These are phyloP conservation scores for Didymosphaeria variabile DNA, from an alignment of 2,329 filamentous ascomycete species.

Conservation along the genomic window DNA sequence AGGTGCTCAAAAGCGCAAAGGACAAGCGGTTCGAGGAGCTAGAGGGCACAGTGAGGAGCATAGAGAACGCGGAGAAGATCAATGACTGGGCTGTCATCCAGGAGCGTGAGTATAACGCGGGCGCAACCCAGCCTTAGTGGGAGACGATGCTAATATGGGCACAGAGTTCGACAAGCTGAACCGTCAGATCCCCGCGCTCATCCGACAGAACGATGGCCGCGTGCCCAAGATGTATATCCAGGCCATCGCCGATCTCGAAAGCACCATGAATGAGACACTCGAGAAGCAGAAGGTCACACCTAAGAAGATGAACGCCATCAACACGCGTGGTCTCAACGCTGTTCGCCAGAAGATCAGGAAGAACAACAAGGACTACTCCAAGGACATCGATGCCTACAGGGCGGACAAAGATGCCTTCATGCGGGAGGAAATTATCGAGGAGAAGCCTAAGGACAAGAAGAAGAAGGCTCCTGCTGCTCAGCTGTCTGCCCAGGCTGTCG, in stretches of 20 bases:
- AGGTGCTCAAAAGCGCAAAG: conserved; percentile 95
- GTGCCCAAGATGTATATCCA: conserved; percentile 93
- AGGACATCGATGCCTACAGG: conserved; percentile 86
- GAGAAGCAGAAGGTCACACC: conserved; percentile 94
- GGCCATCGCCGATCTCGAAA: conserved; percentile 91
- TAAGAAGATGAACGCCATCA: conserved; percentile 99
- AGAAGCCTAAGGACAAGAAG: conserved; percentile 55
- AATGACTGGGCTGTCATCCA: conserved; percentile 96
- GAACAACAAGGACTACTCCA: conserved; percentile 93
- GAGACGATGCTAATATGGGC: conserved; percentile 29
- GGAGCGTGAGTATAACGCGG: conserved; percentile 68
- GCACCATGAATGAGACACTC: conserved; percentile 90
- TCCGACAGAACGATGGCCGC: conserved; percentile 71
- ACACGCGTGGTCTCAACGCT: conserved; percentile 91
- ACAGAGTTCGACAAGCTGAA: conserved; percentile 95
- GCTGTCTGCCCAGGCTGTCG: conserved; percentile 60
- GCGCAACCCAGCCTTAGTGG: conserved; percentile 15
- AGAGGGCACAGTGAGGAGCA: conserved; percentile 85
- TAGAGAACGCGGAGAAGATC: conserved; percentile 97
- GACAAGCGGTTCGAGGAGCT: conserved; percentile 96
- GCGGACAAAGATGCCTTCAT: conserved; percentile 87
- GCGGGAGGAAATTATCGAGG: conserved; percentile 83
- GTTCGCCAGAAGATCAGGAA: conserved; percentile 99
- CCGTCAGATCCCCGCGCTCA: conserved; percentile 72
- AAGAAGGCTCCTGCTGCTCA: conserved; percentile 61